Evolutionary conservation across 2,329 filamentous ascomycete genomes (phyloP), one percentile per base, ranked within the genome.

Genomic region (Dryadomyces sulphureus): DNA sequence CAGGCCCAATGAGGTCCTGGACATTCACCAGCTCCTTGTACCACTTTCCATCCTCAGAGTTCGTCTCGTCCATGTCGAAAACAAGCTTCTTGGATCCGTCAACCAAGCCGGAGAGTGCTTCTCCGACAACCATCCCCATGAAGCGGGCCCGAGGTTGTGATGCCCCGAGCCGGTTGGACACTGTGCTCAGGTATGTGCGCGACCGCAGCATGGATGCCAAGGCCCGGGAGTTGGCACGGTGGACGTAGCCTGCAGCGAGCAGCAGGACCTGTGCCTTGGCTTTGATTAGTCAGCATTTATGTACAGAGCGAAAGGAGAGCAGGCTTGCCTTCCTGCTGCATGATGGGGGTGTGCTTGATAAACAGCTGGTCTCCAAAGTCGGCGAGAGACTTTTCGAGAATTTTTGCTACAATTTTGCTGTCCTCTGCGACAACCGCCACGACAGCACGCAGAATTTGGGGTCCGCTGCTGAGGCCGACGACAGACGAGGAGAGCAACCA

Each of bases 251-350:
- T 12, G 85, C 81, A 40, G 76, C 70, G 3, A 96, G 68, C 0
- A 94, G 74, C 3, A 95, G 65, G 7, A 84, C 72, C 61, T 96
- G 86, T 1, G 84, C 75, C 57, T 89, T 82, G 22, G 79, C 87
- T n/a, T n/a, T n/a, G n/a, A n/a, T n/a, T n/a, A n/a, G n/a, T n/a
- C n/a, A n/a, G n/a, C n/a, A n/a, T n/a, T n/a, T n/a, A n/a, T n/a
- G n/a, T n/a, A n/a, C n/a, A n/a, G n/a, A n/a, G n/a, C n/a, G n/a
- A n/a, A n/a, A n/a, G n/a, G n/a, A n/a, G n/a, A n/a, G n/a, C n/a
- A n/a, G n/a, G n/a, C n/a, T n/a, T 63, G 84, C 87, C 82, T 72
- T 96, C 86, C 70, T 98, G 92, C 56, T 89, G 84, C 35, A 92
- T 58, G n/a, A 84, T 75, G 5, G 89, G 81, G 0, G 83, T 77